Conservation (phyloP, 192 early-diverging fungal genomes). For the Pilobolus umbonatus region DNA sequence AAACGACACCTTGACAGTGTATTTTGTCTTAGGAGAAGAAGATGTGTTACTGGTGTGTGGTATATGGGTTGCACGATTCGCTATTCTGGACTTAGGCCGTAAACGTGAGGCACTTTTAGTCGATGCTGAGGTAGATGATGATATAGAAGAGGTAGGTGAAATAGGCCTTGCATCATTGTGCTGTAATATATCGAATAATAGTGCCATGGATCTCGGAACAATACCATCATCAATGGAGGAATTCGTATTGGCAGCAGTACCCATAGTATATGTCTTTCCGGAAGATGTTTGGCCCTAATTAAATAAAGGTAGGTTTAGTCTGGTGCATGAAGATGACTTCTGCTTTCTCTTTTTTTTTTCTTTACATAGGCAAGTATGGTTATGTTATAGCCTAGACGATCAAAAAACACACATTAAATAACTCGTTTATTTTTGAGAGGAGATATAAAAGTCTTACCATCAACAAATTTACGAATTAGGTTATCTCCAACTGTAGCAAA, state of each 20-base stretch:
- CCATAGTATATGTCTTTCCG: conserved; percentile 98
- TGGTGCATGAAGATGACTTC: not conserved
- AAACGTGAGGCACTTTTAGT: conserved; percentile 50
- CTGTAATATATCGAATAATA: conserved; percentile 48
- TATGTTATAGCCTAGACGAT: conserved; percentile 80
- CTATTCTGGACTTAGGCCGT: conserved; percentile 20
- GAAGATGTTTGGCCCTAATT: conserved; percentile 74
- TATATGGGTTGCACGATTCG: conserved; percentile 1
- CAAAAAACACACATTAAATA: not conserved
- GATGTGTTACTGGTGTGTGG: not conserved
- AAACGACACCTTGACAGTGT: conserved; percentile 72
- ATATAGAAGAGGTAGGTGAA: conserved; percentile 89
- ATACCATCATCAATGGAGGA: conserved; percentile 39
- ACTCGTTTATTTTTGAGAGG: not conserved
- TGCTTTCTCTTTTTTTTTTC: conserved; percentile 26
- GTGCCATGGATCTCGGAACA: conserved; percentile 67
- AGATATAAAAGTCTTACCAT: conserved; percentile 12
- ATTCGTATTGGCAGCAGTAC: conserved; percentile 51
- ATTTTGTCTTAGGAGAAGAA: conserved; percentile 5
- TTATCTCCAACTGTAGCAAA: conserved; percentile 21
- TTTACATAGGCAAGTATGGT: conserved; percentile 86
- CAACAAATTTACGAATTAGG: conserved; percentile 30
- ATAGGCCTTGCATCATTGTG: conserved; percentile 78
- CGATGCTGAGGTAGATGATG: conserved; percentile 41
- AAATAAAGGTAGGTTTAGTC: not conserved